These are phyloP conservation scores for Tylopilus sp. DNA, from an alignment of 1,284 basidiomycete genomes.

Conservation along the genomic window DNA sequence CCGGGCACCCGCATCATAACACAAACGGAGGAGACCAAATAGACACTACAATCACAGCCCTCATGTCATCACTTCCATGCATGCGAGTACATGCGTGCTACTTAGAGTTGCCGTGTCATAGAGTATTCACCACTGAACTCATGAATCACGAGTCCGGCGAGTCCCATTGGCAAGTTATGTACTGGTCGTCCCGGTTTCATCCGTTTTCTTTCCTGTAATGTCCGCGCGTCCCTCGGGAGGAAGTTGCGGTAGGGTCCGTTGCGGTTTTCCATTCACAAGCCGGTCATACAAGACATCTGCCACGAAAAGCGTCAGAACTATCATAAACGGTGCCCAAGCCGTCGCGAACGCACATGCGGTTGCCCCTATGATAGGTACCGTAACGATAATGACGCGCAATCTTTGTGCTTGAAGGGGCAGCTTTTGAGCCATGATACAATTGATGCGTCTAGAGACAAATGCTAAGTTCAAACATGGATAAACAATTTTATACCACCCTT, in stretches of 20 bases:
- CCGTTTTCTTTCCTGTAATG: slow-evolving; percentile 17
- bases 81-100: slow-evolving; percentile 25
- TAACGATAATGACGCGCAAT: slow-evolving; percentile 68
- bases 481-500: background rate
- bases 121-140: slow-evolving; percentile 15
- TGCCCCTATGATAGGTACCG: slow-evolving; percentile 71
- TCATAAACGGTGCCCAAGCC: background rate
- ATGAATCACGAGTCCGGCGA: too few species aligned
- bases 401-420: slow-evolving; percentile 60
- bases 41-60: slow-evolving; percentile 9
- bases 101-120: slow-evolving; percentile 25
- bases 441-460: too few species aligned
- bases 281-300: slow-evolving; percentile 76
- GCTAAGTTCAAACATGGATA: background rate
- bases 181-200: slow-evolving; percentile 27
- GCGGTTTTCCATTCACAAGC: slow-evolving; percentile 70
- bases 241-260: slow-evolving; percentile 49
- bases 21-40: slow-evolving; percentile 38
- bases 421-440: slow-evolving; percentile 43
- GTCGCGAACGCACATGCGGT: slow-evolving; percentile 54
- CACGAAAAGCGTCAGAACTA: slow-evolving; percentile 20
- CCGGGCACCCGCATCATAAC: slow-evolving; percentile 88
- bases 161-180: too few species aligned
- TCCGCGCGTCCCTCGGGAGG: slow-evolving; percentile 8
- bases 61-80: background rate